Evolutionary conservation across 306 rosid genomes (phyloP).

Genomic region (Carpinus fangiana): DNA sequence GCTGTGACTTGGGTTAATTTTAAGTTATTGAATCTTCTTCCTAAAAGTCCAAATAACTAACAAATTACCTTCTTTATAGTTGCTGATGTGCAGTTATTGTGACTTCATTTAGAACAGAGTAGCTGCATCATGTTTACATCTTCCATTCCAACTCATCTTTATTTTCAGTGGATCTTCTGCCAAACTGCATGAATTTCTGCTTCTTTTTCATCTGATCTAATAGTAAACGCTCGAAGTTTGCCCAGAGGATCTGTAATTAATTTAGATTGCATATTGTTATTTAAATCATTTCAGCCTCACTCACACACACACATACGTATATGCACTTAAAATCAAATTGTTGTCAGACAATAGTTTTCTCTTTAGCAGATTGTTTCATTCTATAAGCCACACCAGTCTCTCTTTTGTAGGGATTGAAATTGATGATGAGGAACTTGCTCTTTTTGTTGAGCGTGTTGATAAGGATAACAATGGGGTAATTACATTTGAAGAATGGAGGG

Average conservation of each 20-base stretch:
- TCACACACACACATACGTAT: background rate
- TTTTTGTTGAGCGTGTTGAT: conserved; percentile 91
- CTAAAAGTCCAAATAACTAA: background rate
- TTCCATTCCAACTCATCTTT: background rate
- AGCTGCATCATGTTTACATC: background rate
- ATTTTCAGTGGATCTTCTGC: background rate
- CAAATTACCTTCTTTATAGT: background rate
- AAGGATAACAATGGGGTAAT: conserved; percentile 93
- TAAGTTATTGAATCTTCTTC: background rate
- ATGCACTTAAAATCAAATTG: background rate
- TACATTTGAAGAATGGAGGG: conserved; percentile 97
- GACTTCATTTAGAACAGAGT: background rate
- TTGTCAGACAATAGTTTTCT: background rate
- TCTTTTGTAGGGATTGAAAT: conserved; percentile 82
- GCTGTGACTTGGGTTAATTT: background rate
- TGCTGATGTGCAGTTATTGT: background rate
- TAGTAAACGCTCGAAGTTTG: background rate
- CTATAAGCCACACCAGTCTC: conserved; percentile 61
- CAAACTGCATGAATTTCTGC: background rate
- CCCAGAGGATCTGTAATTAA: background rate
- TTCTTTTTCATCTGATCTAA: background rate
- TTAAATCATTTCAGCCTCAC: background rate
- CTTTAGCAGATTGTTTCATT: conserved; percentile 36
- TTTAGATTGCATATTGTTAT: background rate
- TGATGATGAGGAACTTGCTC: conserved; percentile 94